Conservation (phyloP, 768 basidiomycete genomes). For the Obba rivulosa region DNA sequence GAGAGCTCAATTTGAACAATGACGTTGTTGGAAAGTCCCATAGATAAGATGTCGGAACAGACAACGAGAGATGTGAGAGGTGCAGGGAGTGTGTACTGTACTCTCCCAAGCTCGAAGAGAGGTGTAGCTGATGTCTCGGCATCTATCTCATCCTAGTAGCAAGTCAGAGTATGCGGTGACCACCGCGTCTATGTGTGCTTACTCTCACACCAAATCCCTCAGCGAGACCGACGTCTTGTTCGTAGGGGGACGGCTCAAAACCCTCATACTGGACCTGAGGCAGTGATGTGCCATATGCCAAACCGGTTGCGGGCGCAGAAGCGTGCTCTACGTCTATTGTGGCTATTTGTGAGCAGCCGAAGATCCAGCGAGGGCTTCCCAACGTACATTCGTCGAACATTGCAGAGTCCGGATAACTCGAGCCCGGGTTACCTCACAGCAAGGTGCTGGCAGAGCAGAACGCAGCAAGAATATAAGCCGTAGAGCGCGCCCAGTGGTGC, state of each 20-base stretch:
- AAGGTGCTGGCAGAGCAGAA: no score
- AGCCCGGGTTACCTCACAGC: no score
- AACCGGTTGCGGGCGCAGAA: slow-evolving; percentile 41
- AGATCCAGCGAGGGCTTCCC: neutral
- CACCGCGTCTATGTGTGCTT: neutral
- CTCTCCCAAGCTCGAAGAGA: slow-evolving; percentile 79
- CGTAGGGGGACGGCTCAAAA: slow-evolving; percentile 72
- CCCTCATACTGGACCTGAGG: slow-evolving; percentile 79
- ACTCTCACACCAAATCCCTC: slow-evolving; percentile 22
- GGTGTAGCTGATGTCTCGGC: slow-evolving; percentile 39
- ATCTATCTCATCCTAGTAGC: slow-evolving; percentile 9
- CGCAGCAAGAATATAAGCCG: no score
- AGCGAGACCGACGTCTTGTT: slow-evolving; percentile 42
- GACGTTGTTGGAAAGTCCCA: slow-evolving; percentile 72
- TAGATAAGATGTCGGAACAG: slow-evolving; percentile 81
- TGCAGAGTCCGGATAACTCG: no score
- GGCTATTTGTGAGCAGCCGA: slow-evolving; percentile 5
- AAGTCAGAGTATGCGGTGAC: slow-evolving; percentile 2
- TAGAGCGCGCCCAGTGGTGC: no score
- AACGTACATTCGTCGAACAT: slow-evolving; percentile 41
- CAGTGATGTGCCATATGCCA: slow-evolving; percentile 32
- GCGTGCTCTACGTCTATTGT: slow-evolving; percentile 90
- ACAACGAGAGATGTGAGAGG: slow-evolving; percentile 79
- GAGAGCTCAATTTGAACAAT: slow-evolving; percentile 88
- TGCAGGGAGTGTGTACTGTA: slow-evolving; percentile 86